phyloP scores from a whole-genome alignment of 495 filamentous ascomycete genomes.

The Xylona heveae region DNA sequence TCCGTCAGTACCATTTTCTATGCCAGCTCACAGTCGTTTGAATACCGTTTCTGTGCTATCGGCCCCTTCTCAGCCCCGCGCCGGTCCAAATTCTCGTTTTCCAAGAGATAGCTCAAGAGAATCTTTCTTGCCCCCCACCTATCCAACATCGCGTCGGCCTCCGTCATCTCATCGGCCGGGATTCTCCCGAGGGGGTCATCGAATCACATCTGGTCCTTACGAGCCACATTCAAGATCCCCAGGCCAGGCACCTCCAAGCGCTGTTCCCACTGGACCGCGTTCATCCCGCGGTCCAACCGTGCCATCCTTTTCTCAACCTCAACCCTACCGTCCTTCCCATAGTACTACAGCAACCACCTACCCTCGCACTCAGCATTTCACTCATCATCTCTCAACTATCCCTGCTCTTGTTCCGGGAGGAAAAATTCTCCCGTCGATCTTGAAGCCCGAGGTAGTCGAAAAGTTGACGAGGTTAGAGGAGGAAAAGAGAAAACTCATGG shows the following conservation, averaged over 20 bases:
- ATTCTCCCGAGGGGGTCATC: conserved; percentile 23
- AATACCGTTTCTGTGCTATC: conserved; percentile 28
- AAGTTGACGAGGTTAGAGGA: conserved; percentile 28
- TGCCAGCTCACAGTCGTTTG: conserved; percentile 25
- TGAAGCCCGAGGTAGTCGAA: conserved; percentile 19
- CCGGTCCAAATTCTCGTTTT: conserved; percentile 18
- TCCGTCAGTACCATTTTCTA: conserved; percentile 22
- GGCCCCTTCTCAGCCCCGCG: conserved; percentile 38
- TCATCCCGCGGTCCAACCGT: conserved; percentile 7
- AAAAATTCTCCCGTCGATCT: conserved; percentile 16
- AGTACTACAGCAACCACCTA: conserved; percentile 26
- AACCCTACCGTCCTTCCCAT: conserved; percentile 19
- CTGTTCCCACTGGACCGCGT: conserved; percentile 13
- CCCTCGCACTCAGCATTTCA: conserved; percentile 27
- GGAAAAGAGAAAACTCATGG: conserved; percentile 31
- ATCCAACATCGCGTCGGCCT: conserved; percentile 19
- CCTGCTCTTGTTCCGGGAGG: conserved; percentile 30
- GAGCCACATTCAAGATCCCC: conserved; percentile 4
- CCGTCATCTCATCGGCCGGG: conserved; percentile 8
- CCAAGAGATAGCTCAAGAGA: conserved; percentile 8
- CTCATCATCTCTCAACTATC: conserved; percentile 28
- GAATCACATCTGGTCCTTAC: conserved; percentile 4
- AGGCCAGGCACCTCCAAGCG: conserved; percentile 10
- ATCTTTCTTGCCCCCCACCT: conserved; percentile 13
- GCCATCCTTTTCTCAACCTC: conserved; percentile 1